Percentiles rank a stretch among this genome's conserved stretches.
Evolutionary conservation across 202 grass and related monocot species (phyloP).

Genomic region (Panicum hallii): DNA sequence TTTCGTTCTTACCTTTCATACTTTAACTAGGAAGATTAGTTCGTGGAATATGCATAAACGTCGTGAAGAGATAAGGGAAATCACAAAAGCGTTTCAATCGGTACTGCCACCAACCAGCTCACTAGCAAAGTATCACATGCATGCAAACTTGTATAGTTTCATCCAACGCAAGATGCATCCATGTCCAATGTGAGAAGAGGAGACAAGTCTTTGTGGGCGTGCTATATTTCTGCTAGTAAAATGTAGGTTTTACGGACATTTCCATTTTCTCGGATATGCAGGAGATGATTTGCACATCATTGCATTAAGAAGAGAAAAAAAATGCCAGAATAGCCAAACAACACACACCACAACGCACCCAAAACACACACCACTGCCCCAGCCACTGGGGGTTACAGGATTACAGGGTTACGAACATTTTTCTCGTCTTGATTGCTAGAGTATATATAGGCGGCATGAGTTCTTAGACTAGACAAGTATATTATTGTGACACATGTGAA

Average conservation of each 20-base stretch:
- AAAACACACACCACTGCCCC: too few species aligned
- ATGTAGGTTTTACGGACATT: background rate
- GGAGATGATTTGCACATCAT: too few species aligned
- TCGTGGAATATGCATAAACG: background rate
- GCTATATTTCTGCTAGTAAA: background rate
- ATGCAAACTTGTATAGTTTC: background rate
- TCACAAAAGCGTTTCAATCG: background rate
- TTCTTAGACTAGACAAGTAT: background rate
- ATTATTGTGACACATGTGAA: background rate
- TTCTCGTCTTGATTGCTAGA: background rate
- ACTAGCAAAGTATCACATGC: background rate
- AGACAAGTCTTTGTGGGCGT: background rate
- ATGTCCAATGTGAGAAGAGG: background rate
- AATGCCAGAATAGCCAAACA: too few species aligned
- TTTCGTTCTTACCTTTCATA: background rate
- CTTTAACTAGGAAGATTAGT: background rate
- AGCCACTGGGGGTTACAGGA: too few species aligned
- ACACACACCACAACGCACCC: too few species aligned
- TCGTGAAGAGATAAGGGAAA: background rate
- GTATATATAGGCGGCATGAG: background rate
- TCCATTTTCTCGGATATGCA: too few species aligned
- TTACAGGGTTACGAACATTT: background rate
- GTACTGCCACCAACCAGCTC: background rate
- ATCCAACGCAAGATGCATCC: background rate
- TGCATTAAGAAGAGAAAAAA: too few species aligned